Percentiles rank a stretch among this genome's conserved stretches.
phyloP scores from a whole-genome alignment of 306 rosid species.

The Pyrus bretschneideri region DNA sequence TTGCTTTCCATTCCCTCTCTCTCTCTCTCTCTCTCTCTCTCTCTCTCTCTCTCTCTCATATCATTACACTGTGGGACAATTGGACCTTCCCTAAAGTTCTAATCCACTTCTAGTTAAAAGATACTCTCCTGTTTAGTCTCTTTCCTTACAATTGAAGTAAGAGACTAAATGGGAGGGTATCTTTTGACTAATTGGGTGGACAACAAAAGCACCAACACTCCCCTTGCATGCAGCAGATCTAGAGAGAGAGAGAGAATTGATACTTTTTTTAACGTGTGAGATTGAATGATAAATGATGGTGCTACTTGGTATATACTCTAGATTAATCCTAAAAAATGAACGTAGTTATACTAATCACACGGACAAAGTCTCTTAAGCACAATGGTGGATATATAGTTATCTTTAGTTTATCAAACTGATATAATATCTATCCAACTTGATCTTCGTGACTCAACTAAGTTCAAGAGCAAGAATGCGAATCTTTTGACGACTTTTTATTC shows the following conservation, averaged over 20 bases:
- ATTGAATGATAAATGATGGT: neutral
- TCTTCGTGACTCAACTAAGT: neutral
- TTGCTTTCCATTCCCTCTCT: slow-evolving; percentile 4
- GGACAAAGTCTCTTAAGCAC: neutral
- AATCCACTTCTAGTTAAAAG: slow-evolving; percentile 32
- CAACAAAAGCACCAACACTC: slow-evolving; percentile 15
- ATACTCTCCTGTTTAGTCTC: slow-evolving; percentile 20
- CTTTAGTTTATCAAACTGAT: no score
- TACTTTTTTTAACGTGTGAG: neutral
- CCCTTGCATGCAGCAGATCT: neutral
- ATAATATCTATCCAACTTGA: neutral
- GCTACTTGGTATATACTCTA: neutral
- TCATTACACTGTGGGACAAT: neutral
- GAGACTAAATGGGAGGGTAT: no score
- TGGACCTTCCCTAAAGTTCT: slow-evolving; percentile 24
- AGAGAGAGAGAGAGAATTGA: neutral
- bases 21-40: no score
- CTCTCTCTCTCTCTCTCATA: neutral
- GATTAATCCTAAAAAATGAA: neutral
- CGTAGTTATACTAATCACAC: neutral
- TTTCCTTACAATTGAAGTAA: slow-evolving; percentile 42
- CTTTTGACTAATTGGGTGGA: neutral
- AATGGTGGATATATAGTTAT: no score
- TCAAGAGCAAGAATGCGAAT: neutral
- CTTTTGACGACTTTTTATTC: no score